Conservation (phyloP, 176 grass and related monocot species). For the Pontederia crassipes region DNA sequence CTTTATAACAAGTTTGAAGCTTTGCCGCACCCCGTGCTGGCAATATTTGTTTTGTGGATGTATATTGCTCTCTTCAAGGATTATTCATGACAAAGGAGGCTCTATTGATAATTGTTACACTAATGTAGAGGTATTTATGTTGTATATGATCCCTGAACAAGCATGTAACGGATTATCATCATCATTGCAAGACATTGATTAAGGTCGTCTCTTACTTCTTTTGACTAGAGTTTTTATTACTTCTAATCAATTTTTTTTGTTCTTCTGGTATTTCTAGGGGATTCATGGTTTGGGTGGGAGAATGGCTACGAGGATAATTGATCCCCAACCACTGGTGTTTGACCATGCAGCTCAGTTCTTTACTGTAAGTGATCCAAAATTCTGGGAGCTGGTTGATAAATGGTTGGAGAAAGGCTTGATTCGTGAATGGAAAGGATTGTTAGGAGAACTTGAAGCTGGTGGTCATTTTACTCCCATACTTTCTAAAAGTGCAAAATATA, state of each 20-base stretch:
- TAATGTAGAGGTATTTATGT: no score
- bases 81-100: no score
- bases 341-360: conserved; percentile 95
- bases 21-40: no score
- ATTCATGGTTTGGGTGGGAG: conserved; percentile 77
- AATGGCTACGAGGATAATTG: conserved; percentile 59
- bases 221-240: not conserved
- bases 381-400: conserved; percentile 56
- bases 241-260: conserved; percentile 8
- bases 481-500: conserved; percentile 38
- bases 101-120: no score
- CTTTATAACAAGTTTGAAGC: no score
- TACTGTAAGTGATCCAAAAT: conserved; percentile 60
- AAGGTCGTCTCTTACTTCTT: no score
- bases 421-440: conserved; percentile 52
- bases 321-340: conserved; percentile 42
- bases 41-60: no score
- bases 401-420: conserved; percentile 57
- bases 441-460: conserved; percentile 64
- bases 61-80: no score
- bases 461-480: conserved; percentile 38
- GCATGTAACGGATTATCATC: no score
- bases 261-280: conserved; percentile 35
- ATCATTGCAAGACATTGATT: no score
- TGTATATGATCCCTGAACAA: no score